phyloP scores from a whole-genome alignment of 148 eudicot genomes.

The Vaccinium corymbosum region DNA sequence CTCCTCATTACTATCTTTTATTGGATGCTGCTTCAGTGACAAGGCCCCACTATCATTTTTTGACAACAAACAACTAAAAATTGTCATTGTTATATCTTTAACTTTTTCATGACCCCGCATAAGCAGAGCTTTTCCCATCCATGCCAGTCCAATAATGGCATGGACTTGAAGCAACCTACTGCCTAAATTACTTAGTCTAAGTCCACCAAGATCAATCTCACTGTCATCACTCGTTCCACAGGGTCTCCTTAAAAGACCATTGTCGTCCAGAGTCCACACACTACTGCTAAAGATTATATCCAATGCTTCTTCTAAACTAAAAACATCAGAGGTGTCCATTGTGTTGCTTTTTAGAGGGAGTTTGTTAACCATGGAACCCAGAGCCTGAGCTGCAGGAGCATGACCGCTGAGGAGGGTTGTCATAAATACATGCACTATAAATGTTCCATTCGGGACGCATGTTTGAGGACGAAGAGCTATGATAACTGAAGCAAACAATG shows the following conservation, averaged over 20 bases:
- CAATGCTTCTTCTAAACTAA: constrained; percentile 56
- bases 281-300: constrained; percentile 41
- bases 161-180: constrained; percentile 29
- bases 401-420: constrained; percentile 49
- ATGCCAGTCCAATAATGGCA: constrained; percentile 61
- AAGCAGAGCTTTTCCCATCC: constrained; percentile 93
- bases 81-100: constrained; percentile 60
- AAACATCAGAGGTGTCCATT: constrained; percentile 26
- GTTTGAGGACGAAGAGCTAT: constrained; percentile 73
- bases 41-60: constrained; percentile 26
- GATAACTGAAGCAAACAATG: constrained; percentile 75
- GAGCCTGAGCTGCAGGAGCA: constrained; percentile 84
- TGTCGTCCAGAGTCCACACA: constrained; percentile 28
- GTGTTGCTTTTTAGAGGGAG: constrained; percentile 39
- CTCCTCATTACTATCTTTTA: constrained; percentile 28
- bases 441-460: constrained; percentile 36
- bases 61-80: constrained; percentile 54
- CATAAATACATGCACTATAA: constrained; percentile 42
- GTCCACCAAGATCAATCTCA: constrained; percentile 22
- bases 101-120: constrained; percentile 88
- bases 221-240: constrained; percentile 23
- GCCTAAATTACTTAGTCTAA: constrained; percentile 19
- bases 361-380: constrained; percentile 88
- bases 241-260: constrained; percentile 23
- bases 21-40: constrained; percentile 20